phyloP scores from a whole-genome alignment of 805 yeast species.

The Monosporozyma servazzii region DNA sequence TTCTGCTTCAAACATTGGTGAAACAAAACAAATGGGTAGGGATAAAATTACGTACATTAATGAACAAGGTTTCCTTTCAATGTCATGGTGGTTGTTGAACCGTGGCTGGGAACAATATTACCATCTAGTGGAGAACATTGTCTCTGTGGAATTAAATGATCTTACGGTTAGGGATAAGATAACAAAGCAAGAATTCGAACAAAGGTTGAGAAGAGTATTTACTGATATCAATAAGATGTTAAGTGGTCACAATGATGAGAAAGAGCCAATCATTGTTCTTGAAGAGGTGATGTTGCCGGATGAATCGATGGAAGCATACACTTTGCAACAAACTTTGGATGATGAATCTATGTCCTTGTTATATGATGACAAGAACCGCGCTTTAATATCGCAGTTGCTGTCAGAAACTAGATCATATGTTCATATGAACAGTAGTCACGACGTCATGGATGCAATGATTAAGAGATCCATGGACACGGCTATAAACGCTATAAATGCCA shows the following conservation, averaged over 20 bases:
- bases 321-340: slow-evolving; percentile 46
- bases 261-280: neutral
- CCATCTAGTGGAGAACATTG: slow-evolving; percentile 44
- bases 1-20: too few species aligned
- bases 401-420: neutral
- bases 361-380: slow-evolving; percentile 12
- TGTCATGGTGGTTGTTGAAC: slow-evolving; percentile 91
- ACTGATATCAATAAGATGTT: slow-evolving; percentile 25
- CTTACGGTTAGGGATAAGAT: slow-evolving; percentile 69
- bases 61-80: slow-evolving; percentile 75
- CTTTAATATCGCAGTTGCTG: neutral
- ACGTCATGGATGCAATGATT: neutral
- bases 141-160: slow-evolving; percentile 49
- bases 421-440: neutral
- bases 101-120: slow-evolving; percentile 66
- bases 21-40: neutral
- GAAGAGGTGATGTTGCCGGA: slow-evolving; percentile 39
- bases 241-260: neutral
- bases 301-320: slow-evolving; percentile 39
- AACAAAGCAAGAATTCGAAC: slow-evolving; percentile 49
- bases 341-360: slow-evolving; percentile 30
- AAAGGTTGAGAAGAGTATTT: slow-evolving; percentile 32
- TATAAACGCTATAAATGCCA: neutral
- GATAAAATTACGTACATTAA: slow-evolving; percentile 34
- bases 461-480: neutral